Base-by-base conservation (phyloP, 768 basidiomycete species). In the Amanita phalloides region DNA sequence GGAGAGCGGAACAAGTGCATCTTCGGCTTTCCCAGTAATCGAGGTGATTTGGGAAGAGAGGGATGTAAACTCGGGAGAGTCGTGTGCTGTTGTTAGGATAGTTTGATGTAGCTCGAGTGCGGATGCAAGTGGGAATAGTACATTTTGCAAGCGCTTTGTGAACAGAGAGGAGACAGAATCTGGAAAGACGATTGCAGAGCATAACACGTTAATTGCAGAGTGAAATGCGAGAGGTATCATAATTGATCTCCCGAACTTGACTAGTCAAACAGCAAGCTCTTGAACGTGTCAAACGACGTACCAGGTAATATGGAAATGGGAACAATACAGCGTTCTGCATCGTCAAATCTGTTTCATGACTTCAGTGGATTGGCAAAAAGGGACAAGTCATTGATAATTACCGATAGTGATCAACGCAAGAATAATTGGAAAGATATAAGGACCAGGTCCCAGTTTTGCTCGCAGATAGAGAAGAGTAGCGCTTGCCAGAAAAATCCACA, bases 401-500 rank as follows among this genome's bases (percentile, higher is more conserved):
- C 82, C 79, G 6, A 84, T 49, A 57, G 73, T 73, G 35, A 87
- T 74, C 61, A 82, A 85, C 8, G 70, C 76, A 26, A 88, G 73
- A 8, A 85, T 61, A 20, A 64, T 68, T 0, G 81, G 73, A 50
- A 81, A 71, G 0, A 76, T 61, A 58, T 80, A 82, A 0, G 84
- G 84, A 1, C 84, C 81, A 0, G 83, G 82, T 2, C 83, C 79
- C 55, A 74, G 59, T 21, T 76, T 68, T 1, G 79, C 79, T 59
- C 74, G 81, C 48, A 86, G 58, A 60, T 75, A 87, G 17, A 84
- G 58, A 51, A 86, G 73, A 53, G 78, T 66, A 0, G 68, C 66
- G 51, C 71, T 77, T 3, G 83, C 84, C 3, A 82, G 23, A 59
- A 83, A 84, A 6, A 90, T 65, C 57, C 85, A 89, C 25, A 81